phyloP scores from a whole-genome alignment of 306 rosid species.

The Hippophae tibetana region DNA sequence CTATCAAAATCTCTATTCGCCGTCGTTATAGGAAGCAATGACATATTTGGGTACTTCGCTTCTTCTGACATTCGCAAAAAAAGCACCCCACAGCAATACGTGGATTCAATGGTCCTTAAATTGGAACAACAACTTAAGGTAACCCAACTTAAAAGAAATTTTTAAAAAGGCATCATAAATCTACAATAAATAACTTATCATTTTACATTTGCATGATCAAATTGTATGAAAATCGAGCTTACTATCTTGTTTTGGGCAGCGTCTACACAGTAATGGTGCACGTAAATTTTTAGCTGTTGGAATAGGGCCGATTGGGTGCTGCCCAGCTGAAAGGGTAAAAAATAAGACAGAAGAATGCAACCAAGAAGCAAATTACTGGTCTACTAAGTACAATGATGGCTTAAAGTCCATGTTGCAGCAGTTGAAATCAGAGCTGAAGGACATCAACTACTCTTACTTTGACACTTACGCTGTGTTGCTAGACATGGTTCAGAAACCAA shows the following conservation, averaged over 20 bases:
- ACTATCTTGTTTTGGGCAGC: slow-evolving; percentile 20
- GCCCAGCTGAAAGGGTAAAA: slow-evolving; percentile 38
- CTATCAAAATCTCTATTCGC: slow-evolving; percentile 50
- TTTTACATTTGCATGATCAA: no score
- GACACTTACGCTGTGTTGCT: slow-evolving; percentile 28
- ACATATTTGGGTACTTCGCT: slow-evolving; percentile 44
- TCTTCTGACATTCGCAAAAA: slow-evolving; percentile 26
- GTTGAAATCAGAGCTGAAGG: slow-evolving; percentile 27
- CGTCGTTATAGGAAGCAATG: slow-evolving; percentile 76
- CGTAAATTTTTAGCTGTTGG: slow-evolving; percentile 46
- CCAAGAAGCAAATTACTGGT: slow-evolving; percentile 30
- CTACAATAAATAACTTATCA: no score
- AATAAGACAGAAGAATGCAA: slow-evolving; percentile 28
- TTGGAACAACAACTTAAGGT: slow-evolving; percentile 52
- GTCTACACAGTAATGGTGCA: slow-evolving; percentile 38
- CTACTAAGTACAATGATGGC: slow-evolving; percentile 29
- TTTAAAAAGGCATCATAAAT: no score
- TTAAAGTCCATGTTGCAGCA: slow-evolving; percentile 42
- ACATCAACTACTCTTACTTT: slow-evolving; percentile 36
- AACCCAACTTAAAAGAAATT: background rate
- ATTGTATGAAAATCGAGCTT: no score
- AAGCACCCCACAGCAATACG: slow-evolving; percentile 40
- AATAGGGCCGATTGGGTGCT: slow-evolving; percentile 50
- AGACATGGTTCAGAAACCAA: slow-evolving; percentile 28
- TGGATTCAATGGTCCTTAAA: slow-evolving; percentile 33